phyloP scores from a whole-genome alignment of 176 grass and related monocot genomes.

The Metroxylon sagu region DNA sequence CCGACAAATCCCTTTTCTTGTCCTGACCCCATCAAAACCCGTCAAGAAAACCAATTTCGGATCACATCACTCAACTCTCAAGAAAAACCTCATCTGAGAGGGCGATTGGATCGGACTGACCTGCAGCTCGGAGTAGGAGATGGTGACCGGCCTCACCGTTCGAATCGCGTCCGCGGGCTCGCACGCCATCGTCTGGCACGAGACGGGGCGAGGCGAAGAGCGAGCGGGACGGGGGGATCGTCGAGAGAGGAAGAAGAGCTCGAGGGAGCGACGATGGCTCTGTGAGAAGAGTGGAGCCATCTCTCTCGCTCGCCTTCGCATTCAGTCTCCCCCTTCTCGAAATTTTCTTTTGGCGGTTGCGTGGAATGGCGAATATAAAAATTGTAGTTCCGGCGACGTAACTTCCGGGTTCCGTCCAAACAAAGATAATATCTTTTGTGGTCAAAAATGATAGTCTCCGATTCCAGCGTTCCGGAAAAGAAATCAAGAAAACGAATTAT shows the following conservation, averaged over 20 bases:
- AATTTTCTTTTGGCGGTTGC: neutral
- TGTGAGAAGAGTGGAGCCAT: conserved; percentile 20
- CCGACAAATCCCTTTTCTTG: conserved; percentile 49
- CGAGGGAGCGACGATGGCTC: neutral
- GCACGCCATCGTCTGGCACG: conserved; percentile 37
- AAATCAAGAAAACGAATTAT: no score
- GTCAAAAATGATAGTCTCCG: no score
- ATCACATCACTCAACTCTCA: neutral
- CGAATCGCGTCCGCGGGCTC: neutral
- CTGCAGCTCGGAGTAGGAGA: conserved; percentile 67
- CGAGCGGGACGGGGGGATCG: neutral
- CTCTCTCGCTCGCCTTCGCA: neutral
- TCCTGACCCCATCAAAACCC: conserved; percentile 39
- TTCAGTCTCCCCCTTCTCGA: neutral
- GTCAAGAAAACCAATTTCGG: neutral
- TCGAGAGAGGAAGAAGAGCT: conserved; percentile 2
- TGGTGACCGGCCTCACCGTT: conserved; percentile 45
- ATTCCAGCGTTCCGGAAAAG: no score
- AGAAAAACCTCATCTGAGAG: neutral
- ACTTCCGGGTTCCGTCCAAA: no score
- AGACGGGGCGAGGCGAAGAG: conserved; percentile 5
- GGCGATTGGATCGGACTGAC: conserved; percentile 1
- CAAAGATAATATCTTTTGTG: no score
- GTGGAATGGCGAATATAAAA: no score
- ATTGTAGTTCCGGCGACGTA: no score